These are phyloP conservation scores for Kodamaea kaohsiungensis DNA, from an alignment of 805 yeast genomes.

Conservation along the genomic window DNA sequence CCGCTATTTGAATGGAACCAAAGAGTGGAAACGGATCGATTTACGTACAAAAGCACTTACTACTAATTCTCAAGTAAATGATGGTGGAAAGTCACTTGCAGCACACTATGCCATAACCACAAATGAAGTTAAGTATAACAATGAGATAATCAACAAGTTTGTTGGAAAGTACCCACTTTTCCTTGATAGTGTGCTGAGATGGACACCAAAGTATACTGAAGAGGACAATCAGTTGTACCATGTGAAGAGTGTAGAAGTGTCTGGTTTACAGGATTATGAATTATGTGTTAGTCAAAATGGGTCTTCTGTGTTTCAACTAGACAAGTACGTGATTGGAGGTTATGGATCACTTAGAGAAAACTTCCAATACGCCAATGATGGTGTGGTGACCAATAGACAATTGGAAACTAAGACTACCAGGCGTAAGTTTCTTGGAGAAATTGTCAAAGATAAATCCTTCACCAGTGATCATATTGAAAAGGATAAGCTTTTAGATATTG, in stretches of 20 bases:
- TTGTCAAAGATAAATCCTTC: neutral
- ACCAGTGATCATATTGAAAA: neutral
- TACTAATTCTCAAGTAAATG: neutral
- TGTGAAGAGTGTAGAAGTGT: neutral
- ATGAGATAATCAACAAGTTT: neutral
- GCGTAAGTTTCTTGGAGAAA: neutral
- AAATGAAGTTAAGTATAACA: neutral
- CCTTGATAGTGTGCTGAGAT: neutral
- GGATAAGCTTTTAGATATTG: neutral
- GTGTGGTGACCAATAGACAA: neutral
- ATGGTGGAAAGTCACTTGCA: neutral
- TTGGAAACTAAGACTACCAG: neutral
- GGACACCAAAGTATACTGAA: neutral
- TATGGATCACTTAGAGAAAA: neutral
- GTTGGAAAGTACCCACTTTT: neutral
- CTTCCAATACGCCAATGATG: neutral
- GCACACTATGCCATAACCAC: slow-evolving; percentile 2
- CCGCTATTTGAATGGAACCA: neutral
- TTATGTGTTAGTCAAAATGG: neutral
- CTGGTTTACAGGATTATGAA: neutral
- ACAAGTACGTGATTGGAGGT: slow-evolving; percentile 1
- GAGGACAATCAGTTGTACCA: slow-evolving; percentile 1
- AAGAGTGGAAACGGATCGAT: neutral
- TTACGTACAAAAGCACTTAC: neutral
- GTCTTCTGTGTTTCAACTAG: neutral